Evolutionary conservation across 2,329 filamentous ascomycete species (phyloP), one percentile per base, ranked within the genome.

Genomic region (Pseudopithomyces maydicus): DNA sequence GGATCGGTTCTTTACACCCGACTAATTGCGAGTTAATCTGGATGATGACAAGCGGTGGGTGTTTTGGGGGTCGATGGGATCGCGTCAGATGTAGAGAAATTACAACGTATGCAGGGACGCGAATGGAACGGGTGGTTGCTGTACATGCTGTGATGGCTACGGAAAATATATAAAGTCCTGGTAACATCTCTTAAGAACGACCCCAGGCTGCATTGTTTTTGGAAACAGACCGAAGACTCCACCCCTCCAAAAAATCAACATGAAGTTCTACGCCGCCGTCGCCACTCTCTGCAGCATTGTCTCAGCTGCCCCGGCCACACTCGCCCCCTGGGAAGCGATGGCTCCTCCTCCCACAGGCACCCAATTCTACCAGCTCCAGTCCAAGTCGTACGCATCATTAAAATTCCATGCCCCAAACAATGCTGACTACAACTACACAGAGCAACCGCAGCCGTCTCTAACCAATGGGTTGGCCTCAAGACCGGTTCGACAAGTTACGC

Each of bases 291-390:
- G 57, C 52, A 64, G 59, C 49, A 35, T 67, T n/a, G 60, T 57
- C 12, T 59, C 67, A 50, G 64, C 68, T 17, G 59, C 52, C 32
- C 67, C 70, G n/a, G 39, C 42, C 35, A 52, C 39, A 3, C 17
- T 46, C 19, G 35, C 52, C 22, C 44, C 58, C 23, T 64, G 58
- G 59, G 56, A 55, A 17, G 36, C 46, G 35, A 43, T 65, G 29
- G 57, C 62, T 20, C 66, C 66, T 22, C 68, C 66, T 23, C 64
- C 64, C 33, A 39, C 61, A 2, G 65, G 63, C 3, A 67, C 68
- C 10, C 55, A 63, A n/a, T 61, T 71, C 51, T 73, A 70, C 55
- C 61, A 62, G 20, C 56, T 73, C 5, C 67, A 69, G 36, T 45
- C 65, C 36, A 71, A 67, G 39, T 72, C 69, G 70, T 71, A 58